phyloP scores from a whole-genome alignment of 2,329 filamentous ascomycete genomes.

The Colletotrichum kahawae region DNA sequence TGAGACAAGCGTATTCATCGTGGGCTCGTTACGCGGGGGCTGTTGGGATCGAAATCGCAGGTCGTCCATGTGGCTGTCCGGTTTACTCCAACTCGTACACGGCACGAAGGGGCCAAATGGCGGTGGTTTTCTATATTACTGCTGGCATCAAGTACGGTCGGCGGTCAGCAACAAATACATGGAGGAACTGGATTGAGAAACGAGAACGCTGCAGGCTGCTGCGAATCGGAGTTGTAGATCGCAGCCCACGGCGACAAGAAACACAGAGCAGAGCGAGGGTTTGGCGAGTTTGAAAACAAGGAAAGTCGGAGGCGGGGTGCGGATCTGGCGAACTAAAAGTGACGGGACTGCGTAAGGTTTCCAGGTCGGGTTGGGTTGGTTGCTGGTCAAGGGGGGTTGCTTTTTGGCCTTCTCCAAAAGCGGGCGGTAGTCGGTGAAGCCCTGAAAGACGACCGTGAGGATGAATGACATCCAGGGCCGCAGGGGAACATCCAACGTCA shows the following conservation, averaged over 20 bases:
- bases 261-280: slow-evolving; percentile 6
- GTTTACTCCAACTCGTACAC: slow-evolving; percentile 51
- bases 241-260: slow-evolving; percentile 6
- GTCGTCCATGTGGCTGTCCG: slow-evolving; percentile 67
- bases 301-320: slow-evolving; percentile 20
- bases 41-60: slow-evolving; percentile 79
- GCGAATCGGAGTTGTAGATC: neutral
- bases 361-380: neutral
- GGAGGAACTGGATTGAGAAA: neutral
- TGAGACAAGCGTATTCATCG: slow-evolving; percentile 77
- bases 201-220: neutral
- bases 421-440: slow-evolving; percentile 11
- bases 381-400: slow-evolving; percentile 9
- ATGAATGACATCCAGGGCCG: neutral
- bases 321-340: slow-evolving; percentile 5
- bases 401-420: slow-evolving; percentile 16
- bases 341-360: neutral
- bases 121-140: slow-evolving; percentile 40
- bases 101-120: slow-evolving; percentile 33
- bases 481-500: neutral
- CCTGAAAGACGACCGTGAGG: slow-evolving; percentile 5
- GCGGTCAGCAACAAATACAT: slow-evolving; percentile 16
- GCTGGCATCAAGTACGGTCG: slow-evolving; percentile 19
- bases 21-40: slow-evolving; percentile 76
- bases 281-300: slow-evolving; percentile 13